Percentiles rank a stretch among this genome's conserved stretches.
phyloP scores from a whole-genome alignment of 1,139 yeast species.

The Nakaseomyces sp. region DNA sequence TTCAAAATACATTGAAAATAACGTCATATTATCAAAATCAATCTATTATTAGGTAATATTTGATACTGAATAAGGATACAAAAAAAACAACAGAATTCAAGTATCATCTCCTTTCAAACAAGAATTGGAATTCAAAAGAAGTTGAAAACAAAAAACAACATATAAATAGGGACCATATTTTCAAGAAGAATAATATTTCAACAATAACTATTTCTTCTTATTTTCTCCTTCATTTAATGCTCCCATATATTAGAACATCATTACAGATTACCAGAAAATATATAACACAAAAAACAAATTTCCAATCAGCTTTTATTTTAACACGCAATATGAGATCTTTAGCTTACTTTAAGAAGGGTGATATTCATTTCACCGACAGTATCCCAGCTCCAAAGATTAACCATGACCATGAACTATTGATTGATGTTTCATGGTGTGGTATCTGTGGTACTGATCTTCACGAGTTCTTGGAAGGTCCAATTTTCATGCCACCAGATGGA shows the following conservation, averaged over 20 bases:
- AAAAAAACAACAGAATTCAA: neutral
- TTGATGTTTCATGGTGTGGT: slow-evolving; percentile 42
- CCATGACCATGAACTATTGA: slow-evolving; percentile 36
- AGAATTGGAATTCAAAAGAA: neutral
- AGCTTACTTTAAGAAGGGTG: slow-evolving; percentile 38
- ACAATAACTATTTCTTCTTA: neutral
- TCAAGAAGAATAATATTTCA: neutral
- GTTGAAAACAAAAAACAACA: neutral
- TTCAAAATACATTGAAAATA: too few relatives aligned
- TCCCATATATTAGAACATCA: slow-evolving; percentile 1
- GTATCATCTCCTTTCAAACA: neutral
- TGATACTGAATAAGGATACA: too few relatives aligned
- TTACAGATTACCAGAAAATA: neutral
- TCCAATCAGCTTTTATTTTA: slow-evolving; percentile 1
- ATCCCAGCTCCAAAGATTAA: slow-evolving; percentile 34
- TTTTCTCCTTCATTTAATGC: neutral
- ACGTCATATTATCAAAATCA: too few relatives aligned
- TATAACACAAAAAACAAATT: neutral
- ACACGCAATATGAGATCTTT: slow-evolving; percentile 36
- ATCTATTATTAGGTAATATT: too few relatives aligned
- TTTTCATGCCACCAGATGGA: slow-evolving; percentile 35
- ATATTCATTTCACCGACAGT: slow-evolving; percentile 33
- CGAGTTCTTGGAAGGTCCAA: slow-evolving; percentile 41
- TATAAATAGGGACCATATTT: neutral
- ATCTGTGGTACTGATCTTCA: slow-evolving; percentile 48